A percentile compares a stretch with the other conserved stretches of the same genome.
These are phyloP conservation scores for Meyerozyma smithsonii DNA, from an alignment of 1,139 yeast genomes.

Conservation along the genomic window DNA sequence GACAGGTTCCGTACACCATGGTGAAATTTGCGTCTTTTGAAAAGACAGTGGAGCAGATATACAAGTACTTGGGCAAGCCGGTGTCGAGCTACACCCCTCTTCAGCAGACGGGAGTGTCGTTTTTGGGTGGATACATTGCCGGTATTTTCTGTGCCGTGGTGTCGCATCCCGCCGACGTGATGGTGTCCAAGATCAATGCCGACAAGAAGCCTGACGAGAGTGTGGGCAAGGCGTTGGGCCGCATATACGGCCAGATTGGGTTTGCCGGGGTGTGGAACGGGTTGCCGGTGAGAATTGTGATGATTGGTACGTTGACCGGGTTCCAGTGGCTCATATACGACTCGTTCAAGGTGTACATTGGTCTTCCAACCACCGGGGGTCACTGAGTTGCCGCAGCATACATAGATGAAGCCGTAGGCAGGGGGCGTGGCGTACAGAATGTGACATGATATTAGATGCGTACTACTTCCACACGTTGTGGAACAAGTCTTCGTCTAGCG, in stretches of 20 bases:
- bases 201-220: constrained; percentile 67
- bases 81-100: constrained; percentile 35
- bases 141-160: constrained; percentile 94
- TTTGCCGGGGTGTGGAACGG: constrained; percentile 94
- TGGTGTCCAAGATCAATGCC: constrained; percentile 88
- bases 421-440: background rate
- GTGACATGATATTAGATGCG: background rate
- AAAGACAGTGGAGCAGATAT: constrained; percentile 74
- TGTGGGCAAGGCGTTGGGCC: constrained; percentile 57
- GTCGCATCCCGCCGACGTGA: constrained; percentile 95
- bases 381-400: constrained; percentile 38
- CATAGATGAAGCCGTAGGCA: background rate
- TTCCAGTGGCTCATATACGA: constrained; percentile 96
- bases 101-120: constrained; percentile 90
- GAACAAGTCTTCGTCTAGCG: constrained; percentile 42
- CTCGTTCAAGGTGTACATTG: constrained; percentile 85
- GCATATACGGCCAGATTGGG: constrained; percentile 80
- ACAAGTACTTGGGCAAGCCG: constrained; percentile 46
- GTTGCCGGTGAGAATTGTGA: constrained; percentile 84
- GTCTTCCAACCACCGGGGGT: constrained; percentile 88
- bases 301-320: constrained; percentile 96
- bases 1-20: constrained; percentile 97
- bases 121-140: constrained; percentile 91
- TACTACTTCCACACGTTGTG: constrained; percentile 29
- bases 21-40: constrained; percentile 93